Percentiles rank a stretch among this genome's conserved stretches.
phyloP scores from a whole-genome alignment of 345 rosid genomes.

The Salix brachista region DNA sequence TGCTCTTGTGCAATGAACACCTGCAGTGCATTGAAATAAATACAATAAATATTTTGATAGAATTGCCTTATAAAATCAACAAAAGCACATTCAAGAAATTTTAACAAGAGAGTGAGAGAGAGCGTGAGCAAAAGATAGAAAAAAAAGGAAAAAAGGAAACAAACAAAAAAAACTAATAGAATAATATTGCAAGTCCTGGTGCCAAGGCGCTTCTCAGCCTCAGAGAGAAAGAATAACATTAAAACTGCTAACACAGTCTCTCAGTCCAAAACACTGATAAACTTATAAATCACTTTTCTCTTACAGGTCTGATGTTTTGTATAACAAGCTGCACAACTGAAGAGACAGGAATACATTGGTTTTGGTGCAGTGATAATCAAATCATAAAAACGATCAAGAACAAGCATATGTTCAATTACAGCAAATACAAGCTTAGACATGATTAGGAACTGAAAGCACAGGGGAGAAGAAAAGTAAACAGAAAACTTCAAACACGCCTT shows the following conservation, averaged over 20 bases:
- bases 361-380: neutral
- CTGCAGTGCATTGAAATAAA: constrained; percentile 39
- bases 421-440: neutral
- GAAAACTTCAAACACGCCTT: constrained; percentile 46
- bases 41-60: neutral
- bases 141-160: too few species aligned
- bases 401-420: neutral
- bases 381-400: neutral
- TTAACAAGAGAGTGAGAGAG: too few species aligned
- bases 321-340: neutral
- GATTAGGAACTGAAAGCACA: neutral
- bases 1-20: constrained; percentile 88
- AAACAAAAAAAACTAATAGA: neutral
- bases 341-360: neutral
- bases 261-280: too few species aligned
- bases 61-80: neutral
- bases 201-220: neutral
- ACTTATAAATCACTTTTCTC: too few species aligned
- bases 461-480: neutral
- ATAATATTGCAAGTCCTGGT: neutral
- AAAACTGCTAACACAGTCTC: too few species aligned
- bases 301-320: neutral
- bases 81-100: neutral
- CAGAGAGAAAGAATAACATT: too few species aligned
- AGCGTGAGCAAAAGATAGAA: too few species aligned